Evolutionary conservation across 495 filamentous ascomycete species (phyloP).

Genomic region (Rostrohypoxylon terebratum): DNA sequence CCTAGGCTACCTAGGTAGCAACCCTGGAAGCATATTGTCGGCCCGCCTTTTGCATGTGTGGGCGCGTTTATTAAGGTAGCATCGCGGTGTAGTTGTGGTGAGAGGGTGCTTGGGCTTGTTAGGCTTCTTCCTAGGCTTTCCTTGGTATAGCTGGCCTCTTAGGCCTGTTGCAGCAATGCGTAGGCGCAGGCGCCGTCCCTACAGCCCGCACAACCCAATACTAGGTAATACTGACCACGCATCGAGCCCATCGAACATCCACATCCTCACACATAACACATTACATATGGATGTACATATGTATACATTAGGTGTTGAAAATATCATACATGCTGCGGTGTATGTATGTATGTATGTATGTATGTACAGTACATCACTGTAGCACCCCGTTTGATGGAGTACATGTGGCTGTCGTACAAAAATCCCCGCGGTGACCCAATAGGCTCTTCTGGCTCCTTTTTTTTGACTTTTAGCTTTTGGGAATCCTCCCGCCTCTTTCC

Average conservation of each 20-base stretch:
- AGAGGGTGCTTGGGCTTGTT: conserved; percentile 17
- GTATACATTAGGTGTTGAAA: neutral
- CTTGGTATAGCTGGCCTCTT: conserved; percentile 30
- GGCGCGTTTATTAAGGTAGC: conserved; percentile 43
- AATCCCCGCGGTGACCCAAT: conserved; percentile 31
- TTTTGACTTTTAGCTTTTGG: conserved; percentile 13
- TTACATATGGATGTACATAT: neutral
- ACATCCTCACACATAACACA: neutral
- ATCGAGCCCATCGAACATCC: neutral
- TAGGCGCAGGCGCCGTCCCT: conserved; percentile 12
- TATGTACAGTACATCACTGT: conserved; percentile 32
- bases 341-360: conserved; percentile 12
- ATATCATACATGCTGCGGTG: conserved; percentile 16
- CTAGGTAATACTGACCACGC: conserved; percentile 1
- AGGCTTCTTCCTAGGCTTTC: conserved; percentile 37
- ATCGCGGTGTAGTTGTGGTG: conserved; percentile 19
- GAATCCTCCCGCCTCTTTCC: conserved; percentile 40
- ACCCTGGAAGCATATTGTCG: conserved; percentile 12
- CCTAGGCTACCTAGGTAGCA: neutral
- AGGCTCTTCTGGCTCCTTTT: conserved; percentile 16
- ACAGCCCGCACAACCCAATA: neutral
- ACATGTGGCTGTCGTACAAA: conserved; percentile 41
- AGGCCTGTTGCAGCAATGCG: neutral
- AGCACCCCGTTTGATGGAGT: conserved; percentile 35
- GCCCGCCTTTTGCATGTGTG: conserved; percentile 35